Evolutionary conservation across 2,329 filamentous ascomycete species (phyloP).

Genomic region (Phyllosticta citriasiana): DNA sequence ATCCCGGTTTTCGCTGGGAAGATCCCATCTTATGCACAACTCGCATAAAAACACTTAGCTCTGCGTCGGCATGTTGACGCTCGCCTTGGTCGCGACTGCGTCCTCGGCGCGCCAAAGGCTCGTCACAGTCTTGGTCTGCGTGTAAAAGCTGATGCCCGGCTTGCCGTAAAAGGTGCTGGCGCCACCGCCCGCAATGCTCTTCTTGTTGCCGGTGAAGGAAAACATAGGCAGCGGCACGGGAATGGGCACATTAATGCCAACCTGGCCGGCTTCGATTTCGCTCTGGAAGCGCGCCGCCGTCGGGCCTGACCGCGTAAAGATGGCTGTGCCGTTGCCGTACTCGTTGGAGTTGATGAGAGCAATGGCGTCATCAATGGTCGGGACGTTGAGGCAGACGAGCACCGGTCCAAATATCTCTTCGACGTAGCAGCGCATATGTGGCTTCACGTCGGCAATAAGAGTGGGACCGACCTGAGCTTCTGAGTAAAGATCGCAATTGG

Average conservation of each 20-base stretch:
- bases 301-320: constrained; percentile 70
- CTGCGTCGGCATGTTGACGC: constrained; percentile 77
- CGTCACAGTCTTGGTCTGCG: constrained; percentile 95
- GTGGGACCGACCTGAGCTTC: constrained; percentile 60
- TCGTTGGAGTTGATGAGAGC: constrained; percentile 76
- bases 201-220: constrained; percentile 63
- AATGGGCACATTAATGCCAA: constrained; percentile 59
- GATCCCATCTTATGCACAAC: no score
- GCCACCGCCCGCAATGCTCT: constrained; percentile 81
- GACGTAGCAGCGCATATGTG: constrained; percentile 72
- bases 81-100: constrained; percentile 73
- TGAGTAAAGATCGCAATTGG: neutral
- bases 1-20: no score
- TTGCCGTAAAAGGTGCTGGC: constrained; percentile 93
- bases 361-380: constrained; percentile 70
- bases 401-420: constrained; percentile 84
- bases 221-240: constrained; percentile 48
- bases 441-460: constrained; percentile 71
- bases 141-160: constrained; percentile 89
- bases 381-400: constrained; percentile 68
- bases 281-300: constrained; percentile 70
- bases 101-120: constrained; percentile 81
- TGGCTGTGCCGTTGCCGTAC: constrained; percentile 77
- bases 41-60: neutral
- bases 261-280: constrained; percentile 74